Base-by-base conservation (phyloP, 495 filamentous ascomycete species). In the Penicillium egyptiacum region DNA sequence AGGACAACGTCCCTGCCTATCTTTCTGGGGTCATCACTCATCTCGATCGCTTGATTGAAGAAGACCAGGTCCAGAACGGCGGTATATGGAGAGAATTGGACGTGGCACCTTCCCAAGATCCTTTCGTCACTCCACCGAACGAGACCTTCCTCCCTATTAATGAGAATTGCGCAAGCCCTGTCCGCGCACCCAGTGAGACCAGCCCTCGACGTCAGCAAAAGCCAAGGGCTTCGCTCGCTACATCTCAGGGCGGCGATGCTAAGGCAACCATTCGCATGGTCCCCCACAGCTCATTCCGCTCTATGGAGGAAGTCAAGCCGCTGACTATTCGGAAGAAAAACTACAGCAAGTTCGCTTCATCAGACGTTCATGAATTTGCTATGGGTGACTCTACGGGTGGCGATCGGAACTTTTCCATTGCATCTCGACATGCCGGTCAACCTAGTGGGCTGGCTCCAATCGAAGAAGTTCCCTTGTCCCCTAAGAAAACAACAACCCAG, bases 1-100 rank as follows among this genome's bases (percentile, higher is more conserved):
- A 65, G 6, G 65, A 75, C 9, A 69, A 72, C 11, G 63, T 77
- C 20, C 73, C 76, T 2, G 73, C 63, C 0, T 81, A 81, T 56
- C 68, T 88, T 26, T 77, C 80, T 19, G 79, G 82, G 31, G 79
- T 89, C 3, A 83, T 89, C 40, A 74, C 75, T 1, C 80, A 87
- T 52, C 72, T 88, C 26, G 85, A 88, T 64, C 73, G 79, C n/a
- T 70, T 87, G 49, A 84, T 86, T 63, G 75, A 82, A 52, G 75
- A 81, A 35, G 75, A 75, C 11, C 46, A 67, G 41, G 33, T 14
- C 1, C 35, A 43, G 9, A 25, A 61, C 49, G 40, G 49, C 49
- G 40, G 49, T 5, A 4, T 17, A 7, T n/a, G 23, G 9, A 49
- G 46, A 37, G 50, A 58, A 17, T 60, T 39, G n/a, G 59, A 63